Evolutionary conservation across 2,329 filamentous ascomycete genomes (phyloP).

Genomic region (Monosporascus cannonballus): DNA sequence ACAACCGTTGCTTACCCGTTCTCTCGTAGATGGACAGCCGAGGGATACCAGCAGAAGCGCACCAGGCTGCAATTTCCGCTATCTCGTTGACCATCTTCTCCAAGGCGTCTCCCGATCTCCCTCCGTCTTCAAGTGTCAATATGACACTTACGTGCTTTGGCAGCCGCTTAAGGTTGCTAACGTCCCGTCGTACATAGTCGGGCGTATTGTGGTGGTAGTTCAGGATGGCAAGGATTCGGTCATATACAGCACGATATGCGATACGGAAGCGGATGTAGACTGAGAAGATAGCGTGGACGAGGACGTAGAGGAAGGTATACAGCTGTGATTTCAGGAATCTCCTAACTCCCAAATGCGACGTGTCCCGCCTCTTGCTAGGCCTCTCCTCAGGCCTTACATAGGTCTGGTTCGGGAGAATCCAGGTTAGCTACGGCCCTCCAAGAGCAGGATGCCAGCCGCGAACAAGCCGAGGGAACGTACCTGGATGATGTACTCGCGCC

Average conservation of each 20-base stretch:
- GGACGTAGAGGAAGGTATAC: constrained; percentile 59
- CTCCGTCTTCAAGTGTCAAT: constrained; percentile 65
- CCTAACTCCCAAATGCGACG: constrained; percentile 49
- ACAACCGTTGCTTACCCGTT: constrained; percentile 58
- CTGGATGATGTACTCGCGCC: constrained; percentile 40
- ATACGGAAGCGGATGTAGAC: constrained; percentile 79
- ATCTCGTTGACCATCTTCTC: constrained; percentile 85
- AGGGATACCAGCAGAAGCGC: constrained; percentile 80
- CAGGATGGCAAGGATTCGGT: constrained; percentile 73
- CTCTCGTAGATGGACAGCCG: constrained; percentile 87
- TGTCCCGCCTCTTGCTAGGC: constrained; percentile 23
- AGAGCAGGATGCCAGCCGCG: neutral
- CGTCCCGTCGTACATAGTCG: constrained; percentile 83
- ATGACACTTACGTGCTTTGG: constrained; percentile 87
- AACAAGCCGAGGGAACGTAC: constrained; percentile 20
- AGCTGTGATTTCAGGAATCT: constrained; percentile 57
- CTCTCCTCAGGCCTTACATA: constrained; percentile 17
- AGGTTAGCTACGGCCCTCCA: constrained; percentile 1
- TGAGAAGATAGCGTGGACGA: constrained; percentile 78
- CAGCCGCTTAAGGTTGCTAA: constrained; percentile 64
- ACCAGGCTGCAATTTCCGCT: constrained; percentile 90
- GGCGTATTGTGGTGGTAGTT: constrained; percentile 96
- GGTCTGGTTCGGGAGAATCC: constrained; percentile 21
- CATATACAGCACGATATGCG: constrained; percentile 70
- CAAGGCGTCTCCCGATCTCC: constrained; percentile 65